Evolutionary conservation across 257 asterid species (phyloP), one percentile per base, ranked within the genome.

Genomic region (Solanum chiquidenum): DNA sequence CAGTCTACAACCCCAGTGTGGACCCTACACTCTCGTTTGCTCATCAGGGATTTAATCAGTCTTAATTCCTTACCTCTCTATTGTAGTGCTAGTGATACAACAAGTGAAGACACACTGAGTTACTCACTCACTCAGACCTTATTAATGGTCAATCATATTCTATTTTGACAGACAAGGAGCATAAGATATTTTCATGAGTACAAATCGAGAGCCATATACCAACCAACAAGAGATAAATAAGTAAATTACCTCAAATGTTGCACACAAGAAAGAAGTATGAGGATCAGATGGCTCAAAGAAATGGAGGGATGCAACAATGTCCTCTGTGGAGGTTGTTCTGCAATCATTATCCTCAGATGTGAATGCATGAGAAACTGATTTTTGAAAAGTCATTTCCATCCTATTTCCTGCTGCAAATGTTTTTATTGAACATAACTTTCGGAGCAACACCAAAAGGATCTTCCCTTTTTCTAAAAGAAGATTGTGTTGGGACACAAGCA

Each of bases 211-310:
- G 29, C 29, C 66, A 46, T 80, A 62, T 80, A 80, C 34, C 8
- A 79, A 44, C 83, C 87, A 69, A 88, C 60, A 62, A 20, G 34
- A 18, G 68, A 64, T 25, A 2, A 44, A 72, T 27, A 46, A n/a
- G 76, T 66, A 88, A 89, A 89, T 89, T 92, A 97, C 99, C 98
- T 95, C 98, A 76, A 95, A 93, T 86, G 94, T 89, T 34, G 94
- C 88, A 86, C 93, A 90, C 80, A 86, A 72, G 84, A 94, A 86
- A 55, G 90, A 86, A 73, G 89, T 91, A 82, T 91, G 91, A 87
- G 92, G 92, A 91, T 90, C 86, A 69, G 86, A 86, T 82, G 96
- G 98, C 92, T 94, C 95, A 87, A 92, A 35, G 90, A 94, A 85
- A 60, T 93, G 94, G 74, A 94, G 86, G 52, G 96, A 94, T 85